Conservation (phyloP, 148 eudicot genomes). For the Amaranthus cruentus region DNA sequence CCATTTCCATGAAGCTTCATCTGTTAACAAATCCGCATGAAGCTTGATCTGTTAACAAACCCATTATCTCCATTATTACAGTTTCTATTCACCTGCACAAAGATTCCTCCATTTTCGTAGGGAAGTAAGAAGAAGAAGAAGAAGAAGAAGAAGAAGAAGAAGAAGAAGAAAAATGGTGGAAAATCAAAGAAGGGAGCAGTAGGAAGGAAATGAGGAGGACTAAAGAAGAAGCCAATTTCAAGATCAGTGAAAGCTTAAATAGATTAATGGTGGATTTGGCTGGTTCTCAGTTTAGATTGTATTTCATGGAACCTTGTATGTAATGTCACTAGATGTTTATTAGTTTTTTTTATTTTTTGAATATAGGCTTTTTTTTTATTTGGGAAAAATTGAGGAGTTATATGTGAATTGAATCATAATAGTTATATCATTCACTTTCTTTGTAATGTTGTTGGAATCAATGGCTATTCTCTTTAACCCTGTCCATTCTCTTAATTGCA, state of each 20-base stretch:
- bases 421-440: neutral
- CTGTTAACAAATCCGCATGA: too few relatives aligned
- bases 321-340: constrained; percentile 2
- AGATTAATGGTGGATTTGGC: neutral
- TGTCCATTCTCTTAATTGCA: too few relatives aligned
- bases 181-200: constrained; percentile 24
- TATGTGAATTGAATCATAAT: neutral
- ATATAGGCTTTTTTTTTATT: too few relatives aligned
- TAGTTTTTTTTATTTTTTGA: too few relatives aligned
- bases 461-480: too few relatives aligned
- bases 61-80: neutral
- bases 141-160: neutral
- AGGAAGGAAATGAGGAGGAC: constrained; percentile 27
- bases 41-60: too few relatives aligned
- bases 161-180: constrained; percentile 8
- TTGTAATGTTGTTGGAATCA: neutral
- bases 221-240: constrained; percentile 26
- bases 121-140: neutral
- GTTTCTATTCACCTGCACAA: too few relatives aligned
- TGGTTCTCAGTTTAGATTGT: neutral
- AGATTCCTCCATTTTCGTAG: neutral
- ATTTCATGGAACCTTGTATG: neutral
- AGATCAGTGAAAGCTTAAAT: constrained; percentile 14
- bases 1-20: too few relatives aligned
- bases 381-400: neutral